phyloP scores from a whole-genome alignment of 352 stramenopile genomes.

The Plasmopara muralis region DNA sequence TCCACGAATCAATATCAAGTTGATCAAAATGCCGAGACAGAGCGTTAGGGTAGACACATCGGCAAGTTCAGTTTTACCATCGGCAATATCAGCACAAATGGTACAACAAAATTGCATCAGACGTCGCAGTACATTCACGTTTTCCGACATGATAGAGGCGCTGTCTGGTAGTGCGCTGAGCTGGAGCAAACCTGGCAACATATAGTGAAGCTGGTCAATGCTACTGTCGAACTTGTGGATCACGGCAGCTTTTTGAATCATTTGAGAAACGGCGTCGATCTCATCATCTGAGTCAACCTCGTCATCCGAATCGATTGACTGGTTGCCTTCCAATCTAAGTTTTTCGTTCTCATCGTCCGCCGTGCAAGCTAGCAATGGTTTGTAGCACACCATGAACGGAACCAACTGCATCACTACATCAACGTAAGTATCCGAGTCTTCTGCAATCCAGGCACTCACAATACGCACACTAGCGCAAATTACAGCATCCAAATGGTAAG shows the following conservation, averaged over 20 bases:
- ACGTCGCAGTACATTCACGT: constrained; percentile 51
- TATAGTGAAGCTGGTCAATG: constrained; percentile 75
- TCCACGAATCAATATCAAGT: constrained; percentile 64
- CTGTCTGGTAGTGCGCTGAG: constrained; percentile 61
- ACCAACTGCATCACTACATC: constrained; percentile 62
- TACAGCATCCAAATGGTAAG: constrained; percentile 60
- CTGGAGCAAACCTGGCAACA: constrained; percentile 74
- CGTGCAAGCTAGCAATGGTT: constrained; percentile 25
- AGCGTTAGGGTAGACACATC: constrained; percentile 66
- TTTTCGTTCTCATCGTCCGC: constrained; percentile 11
- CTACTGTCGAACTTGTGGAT: constrained; percentile 28
- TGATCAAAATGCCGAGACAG: constrained; percentile 71
- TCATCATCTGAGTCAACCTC: constrained; percentile 73
- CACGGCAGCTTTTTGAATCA: constrained; percentile 31
- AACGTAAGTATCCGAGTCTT: constrained; percentile 71
- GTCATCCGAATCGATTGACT: constrained; percentile 52
- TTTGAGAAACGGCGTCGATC: constrained; percentile 37
- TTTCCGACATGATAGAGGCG: constrained; percentile 47
- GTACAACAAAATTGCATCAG: constrained; percentile 74
- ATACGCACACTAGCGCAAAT: constrained; percentile 74
- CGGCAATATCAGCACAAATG: constrained; percentile 50
- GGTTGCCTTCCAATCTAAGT: constrained; percentile 11
- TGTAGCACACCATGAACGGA: constrained; percentile 79
- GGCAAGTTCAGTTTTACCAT: constrained; percentile 37
- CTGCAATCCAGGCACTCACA: constrained; percentile 72